Evolutionary conservation across 768 basidiomycete species (phyloP).

Genomic region (Xerocomus potaroensis): DNA sequence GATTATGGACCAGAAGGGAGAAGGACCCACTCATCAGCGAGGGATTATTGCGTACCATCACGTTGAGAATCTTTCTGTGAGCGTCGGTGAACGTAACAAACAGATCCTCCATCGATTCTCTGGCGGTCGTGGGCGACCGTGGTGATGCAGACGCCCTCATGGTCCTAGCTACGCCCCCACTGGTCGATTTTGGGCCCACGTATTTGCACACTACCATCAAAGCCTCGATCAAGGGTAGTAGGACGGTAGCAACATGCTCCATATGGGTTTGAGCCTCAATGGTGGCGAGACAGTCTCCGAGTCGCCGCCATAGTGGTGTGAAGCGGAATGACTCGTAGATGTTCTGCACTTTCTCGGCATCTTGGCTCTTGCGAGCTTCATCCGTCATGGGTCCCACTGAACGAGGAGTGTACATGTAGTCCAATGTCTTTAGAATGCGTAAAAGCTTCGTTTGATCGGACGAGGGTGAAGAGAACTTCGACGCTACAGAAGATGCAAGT

Average conservation of each 20-base stretch:
- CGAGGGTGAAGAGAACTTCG: conserved; percentile 90
- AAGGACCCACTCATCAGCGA: conserved; percentile 98
- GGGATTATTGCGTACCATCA: conserved; percentile 98
- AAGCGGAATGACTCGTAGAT: conserved; percentile 94
- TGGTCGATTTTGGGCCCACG: conserved; percentile 62
- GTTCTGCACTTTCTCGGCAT: conserved; percentile 75
- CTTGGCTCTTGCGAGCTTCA: conserved; percentile 41
- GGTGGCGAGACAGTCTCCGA: conserved; percentile 83
- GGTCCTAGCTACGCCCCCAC: conserved; percentile 42
- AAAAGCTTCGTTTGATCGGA: conserved; percentile 96
- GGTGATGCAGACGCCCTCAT: conserved; percentile 68
- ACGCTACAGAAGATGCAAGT: conserved; percentile 64
- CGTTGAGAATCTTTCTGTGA: conserved; percentile 89
- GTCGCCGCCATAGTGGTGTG: conserved; percentile 79
- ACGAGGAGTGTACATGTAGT: conserved; percentile 86
- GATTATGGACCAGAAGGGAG: conserved; percentile 92
- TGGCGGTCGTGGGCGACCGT: conserved; percentile 59
- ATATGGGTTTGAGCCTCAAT: conserved; percentile 78
- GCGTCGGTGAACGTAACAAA: conserved; percentile 92
- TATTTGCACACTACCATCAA: conserved; percentile 99
- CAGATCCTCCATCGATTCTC: conserved; percentile 82
- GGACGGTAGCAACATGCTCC: conserved; percentile 86
- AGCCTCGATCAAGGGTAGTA: conserved; percentile 92
- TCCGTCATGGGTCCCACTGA: conserved; percentile 37
- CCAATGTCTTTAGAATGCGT: conserved; percentile 93